Evolutionary conservation across 192 early-diverging fungal species (phyloP), one percentile per base, ranked within the genome.

Genomic region (Coemansia sp.): DNA sequence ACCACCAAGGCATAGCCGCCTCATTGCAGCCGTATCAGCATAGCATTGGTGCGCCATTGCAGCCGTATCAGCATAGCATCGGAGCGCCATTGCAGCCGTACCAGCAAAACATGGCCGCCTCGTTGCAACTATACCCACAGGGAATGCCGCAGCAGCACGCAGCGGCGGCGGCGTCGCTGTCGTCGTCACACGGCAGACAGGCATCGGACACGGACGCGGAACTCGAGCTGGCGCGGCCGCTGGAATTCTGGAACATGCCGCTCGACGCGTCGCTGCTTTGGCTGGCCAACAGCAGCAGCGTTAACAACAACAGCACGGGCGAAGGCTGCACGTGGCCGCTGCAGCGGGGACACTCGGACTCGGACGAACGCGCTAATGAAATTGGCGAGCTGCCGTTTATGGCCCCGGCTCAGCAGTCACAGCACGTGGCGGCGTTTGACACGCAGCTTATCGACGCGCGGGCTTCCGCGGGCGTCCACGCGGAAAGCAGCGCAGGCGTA

Each of bases 371-470:
- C 50, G n/a, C 28, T 31, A 31, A 31, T 52, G 50, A 52, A 52
- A 31, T 52, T 52, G 50, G 28, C 27, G 23, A 52, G 22, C 40
- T 67, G 51, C 65, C 65, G 22, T 55, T 67, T 67, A 31, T 44
- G 53, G 65, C 40, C 4, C 8, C 29, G 45, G 31, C 47, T 44
- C 67, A 62, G 57, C 60, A 67, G 56, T 48, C 42, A 32, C 64
- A 54, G 51, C 47, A 60, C 43, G 35, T 21, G 48, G 31, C 52
- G 31, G 31, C 59, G 25, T 50, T 40, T 14, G 75, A 78, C 65
- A 78, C 75, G n/a, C 53, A 40, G 24, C 53, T 78, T 58, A 78
- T 78, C n/a, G 75, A 78, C 31, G 75, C 75, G 16, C 75, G 73
- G 49, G 54, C 63, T 25, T 69, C 73, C 35, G 59, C 67, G 27